Evolutionary conservation across 129 eudicot species (phyloP).

Genomic region (Tagetes patula): DNA sequence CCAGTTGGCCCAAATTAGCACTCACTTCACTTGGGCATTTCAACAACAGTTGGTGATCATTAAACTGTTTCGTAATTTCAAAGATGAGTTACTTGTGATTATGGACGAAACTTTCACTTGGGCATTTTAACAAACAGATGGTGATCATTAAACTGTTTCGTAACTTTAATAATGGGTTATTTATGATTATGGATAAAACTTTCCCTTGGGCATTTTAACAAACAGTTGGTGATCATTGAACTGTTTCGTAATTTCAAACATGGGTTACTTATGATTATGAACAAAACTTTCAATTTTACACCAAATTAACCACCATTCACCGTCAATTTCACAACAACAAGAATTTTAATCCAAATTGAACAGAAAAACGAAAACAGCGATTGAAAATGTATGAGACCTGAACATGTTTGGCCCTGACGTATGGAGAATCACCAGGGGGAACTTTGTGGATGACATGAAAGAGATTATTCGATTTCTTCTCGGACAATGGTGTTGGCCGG

Average conservation of each 20-base stretch:
- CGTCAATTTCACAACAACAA: background rate
- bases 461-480: slow-evolving; percentile 34
- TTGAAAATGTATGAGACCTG: slow-evolving; percentile 45
- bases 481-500: slow-evolving; percentile 45
- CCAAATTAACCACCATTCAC: slow-evolving; percentile 2
- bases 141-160: background rate
- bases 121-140: background rate
- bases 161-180: background rate
- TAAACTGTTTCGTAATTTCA: background rate
- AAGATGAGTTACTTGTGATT: background rate
- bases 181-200: background rate
- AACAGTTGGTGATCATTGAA: background rate
- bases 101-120: background rate
- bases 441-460: slow-evolving; percentile 62
- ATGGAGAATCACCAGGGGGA: slow-evolving; percentile 78
- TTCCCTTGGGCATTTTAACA: slow-evolving; percentile 7
- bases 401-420: slow-evolving; percentile 77
- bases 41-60: background rate
- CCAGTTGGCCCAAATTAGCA: background rate
- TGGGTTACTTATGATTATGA: background rate
- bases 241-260: background rate
- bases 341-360: background rate
- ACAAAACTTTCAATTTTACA: background rate
- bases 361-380: background rate
- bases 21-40: background rate